Evolutionary conservation across 1,284 basidiomycete genomes (phyloP), one percentile per base, ranked within the genome.

Genomic region (Apiotrichum mycotoxinovorans): DNA sequence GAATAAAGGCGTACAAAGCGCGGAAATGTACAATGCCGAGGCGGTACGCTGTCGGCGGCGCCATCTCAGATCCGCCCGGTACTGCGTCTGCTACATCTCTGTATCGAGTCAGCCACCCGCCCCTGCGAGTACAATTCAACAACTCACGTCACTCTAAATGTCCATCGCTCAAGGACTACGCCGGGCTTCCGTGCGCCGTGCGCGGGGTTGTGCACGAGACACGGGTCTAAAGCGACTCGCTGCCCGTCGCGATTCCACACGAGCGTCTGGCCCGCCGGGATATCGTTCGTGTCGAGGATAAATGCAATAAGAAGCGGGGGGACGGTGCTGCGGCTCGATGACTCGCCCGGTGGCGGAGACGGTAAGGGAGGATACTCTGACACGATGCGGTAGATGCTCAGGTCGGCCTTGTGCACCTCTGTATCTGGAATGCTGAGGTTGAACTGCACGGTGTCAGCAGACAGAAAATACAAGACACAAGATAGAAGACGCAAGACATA

Each of bases 161-260:
- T 74, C 76, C 76, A 77, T 52, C 71, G 60, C 54, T 77, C 76
- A 14, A 77, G 64, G 0, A 76, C 64, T 42, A 77, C 74, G 8
- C 74, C 76, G 2, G 62, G 54, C 23, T 56, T 55, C 12, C 46
- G 34, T 14, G 63, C 72, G 45, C 63, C 68, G 2, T n/a, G 41
- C n/a, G 44, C 41, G 12, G 25, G 45, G 30, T 17, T 56, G 27
- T 54, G 59, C 2, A 61, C 45, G 23, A 61, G 49, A 2, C 53
- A 57, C 9, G 57, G 56, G 55, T 75, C 70, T 15, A 75, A 46
- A 4, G 68, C 53, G 41, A 67, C 49, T 34, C 66, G 70, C 9
- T 57, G 65, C 7, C 62, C 57, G 12, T 55, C 51, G 17, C 66
- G 50, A 49, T 69, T 70, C 73, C 73, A 75, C 37, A 72, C 51